These are phyloP conservation scores for Acanthochlamys bracteata DNA, from an alignment of 106 monocot genomes.

Conservation along the genomic window DNA sequence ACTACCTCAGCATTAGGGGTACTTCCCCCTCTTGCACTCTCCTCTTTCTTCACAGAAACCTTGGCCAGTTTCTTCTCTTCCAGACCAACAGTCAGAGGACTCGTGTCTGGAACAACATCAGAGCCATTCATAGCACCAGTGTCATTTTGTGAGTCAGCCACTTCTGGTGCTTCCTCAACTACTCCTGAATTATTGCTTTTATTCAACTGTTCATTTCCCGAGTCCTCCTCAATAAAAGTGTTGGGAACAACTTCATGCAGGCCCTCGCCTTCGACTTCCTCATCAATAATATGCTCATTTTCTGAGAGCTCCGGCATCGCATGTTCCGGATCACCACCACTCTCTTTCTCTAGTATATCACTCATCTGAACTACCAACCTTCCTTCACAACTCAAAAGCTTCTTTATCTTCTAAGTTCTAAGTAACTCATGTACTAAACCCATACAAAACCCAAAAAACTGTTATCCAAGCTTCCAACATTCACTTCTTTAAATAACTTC, in stretches of 20 bases:
- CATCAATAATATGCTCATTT: slow-evolving; percentile 9
- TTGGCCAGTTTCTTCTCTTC: neutral
- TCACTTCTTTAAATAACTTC: too few relatives aligned
- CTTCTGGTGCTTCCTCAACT: slow-evolving; percentile 7
- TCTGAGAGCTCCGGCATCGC: slow-evolving; percentile 13
- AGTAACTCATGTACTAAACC: too few relatives aligned
- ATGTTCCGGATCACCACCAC: slow-evolving; percentile 4
- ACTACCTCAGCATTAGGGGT: slow-evolving; percentile 11
- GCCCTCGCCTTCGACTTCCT: slow-evolving; percentile 6
- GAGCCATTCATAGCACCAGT: neutral
- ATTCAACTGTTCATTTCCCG: neutral
- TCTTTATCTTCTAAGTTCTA: too few relatives aligned
- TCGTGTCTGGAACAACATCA: neutral
- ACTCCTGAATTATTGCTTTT: neutral
- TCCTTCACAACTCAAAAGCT: too few relatives aligned
- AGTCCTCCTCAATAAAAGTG: slow-evolving; percentile 3
- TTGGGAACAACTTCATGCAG: slow-evolving; percentile 3
- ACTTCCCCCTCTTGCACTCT: neutral
- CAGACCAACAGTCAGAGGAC: too few relatives aligned
- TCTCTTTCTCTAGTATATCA: slow-evolving; percentile 14
- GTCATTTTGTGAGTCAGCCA: neutral
- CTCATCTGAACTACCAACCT: too few relatives aligned
- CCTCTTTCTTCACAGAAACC: slow-evolving; percentile 1
- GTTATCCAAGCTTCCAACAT: too few relatives aligned
- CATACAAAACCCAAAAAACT: too few relatives aligned